phyloP scores from a whole-genome alignment of 768 basidiomycete genomes.

The Lactarius quietus region DNA sequence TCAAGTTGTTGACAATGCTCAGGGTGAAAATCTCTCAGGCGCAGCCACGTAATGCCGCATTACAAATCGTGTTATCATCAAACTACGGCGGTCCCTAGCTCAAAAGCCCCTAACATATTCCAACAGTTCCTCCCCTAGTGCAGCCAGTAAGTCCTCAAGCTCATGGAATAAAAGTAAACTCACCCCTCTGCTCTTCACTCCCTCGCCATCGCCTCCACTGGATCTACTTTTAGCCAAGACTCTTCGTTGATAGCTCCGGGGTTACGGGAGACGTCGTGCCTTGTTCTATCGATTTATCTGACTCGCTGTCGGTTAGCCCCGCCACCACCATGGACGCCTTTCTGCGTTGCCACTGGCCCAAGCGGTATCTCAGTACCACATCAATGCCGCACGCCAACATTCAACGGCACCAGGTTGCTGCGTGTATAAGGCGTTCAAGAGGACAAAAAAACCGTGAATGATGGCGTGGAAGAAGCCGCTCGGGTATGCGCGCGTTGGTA shows the following conservation, averaged over 20 bases:
- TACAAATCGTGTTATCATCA: neutral
- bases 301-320: constrained; percentile 3
- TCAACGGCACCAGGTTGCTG: constrained; percentile 46
- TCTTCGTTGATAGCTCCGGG: constrained; percentile 34
- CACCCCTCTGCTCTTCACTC: constrained; percentile 73
- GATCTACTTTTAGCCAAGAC: constrained; percentile 36
- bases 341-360: constrained; percentile 52
- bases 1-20: neutral
- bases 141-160: constrained; percentile 16
- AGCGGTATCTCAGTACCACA: constrained; percentile 61
- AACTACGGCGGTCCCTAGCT: constrained; percentile 1
- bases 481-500: constrained; percentile 8
- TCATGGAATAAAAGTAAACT: neutral
- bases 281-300: constrained; percentile 1
- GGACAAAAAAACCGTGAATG: constrained; percentile 29
- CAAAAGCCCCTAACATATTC: constrained; percentile 24
- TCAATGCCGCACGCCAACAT: constrained; percentile 79
- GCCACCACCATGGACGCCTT: constrained; percentile 27
- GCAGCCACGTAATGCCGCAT: neutral
- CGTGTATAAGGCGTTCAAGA: constrained; percentile 32
- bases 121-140: constrained; percentile 42
- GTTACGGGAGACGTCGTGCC: constrained; percentile 25
- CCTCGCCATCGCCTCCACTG: constrained; percentile 69
- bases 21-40: neutral
- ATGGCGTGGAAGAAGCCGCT: constrained; percentile 28